phyloP scores from a whole-genome alignment of 768 basidiomycete genomes.

The Leucosporidium yakuticum region DNA sequence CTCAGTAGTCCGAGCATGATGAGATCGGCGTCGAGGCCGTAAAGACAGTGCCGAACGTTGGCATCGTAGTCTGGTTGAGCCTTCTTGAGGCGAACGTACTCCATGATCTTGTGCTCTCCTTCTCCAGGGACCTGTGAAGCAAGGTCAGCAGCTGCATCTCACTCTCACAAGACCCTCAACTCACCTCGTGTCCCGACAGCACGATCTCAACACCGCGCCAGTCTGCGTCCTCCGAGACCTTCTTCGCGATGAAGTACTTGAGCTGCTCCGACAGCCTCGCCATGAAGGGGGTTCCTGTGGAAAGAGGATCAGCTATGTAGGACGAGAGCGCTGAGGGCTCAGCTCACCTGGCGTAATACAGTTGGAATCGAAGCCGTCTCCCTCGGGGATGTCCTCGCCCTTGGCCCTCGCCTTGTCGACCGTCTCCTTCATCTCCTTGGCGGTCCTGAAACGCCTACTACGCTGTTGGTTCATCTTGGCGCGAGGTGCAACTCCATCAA shows the following conservation, averaged over 20 bases:
- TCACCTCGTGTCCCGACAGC: constrained; percentile 84
- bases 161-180: not conserved
- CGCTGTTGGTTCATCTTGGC: constrained; percentile 99
- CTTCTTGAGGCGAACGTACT: constrained; percentile 88
- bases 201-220: constrained; percentile 91
- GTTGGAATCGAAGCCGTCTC: constrained; percentile 93
- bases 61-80: constrained; percentile 95
- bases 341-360: constrained; percentile 90
- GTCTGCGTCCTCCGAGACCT: constrained; percentile 91
- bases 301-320: not conserved
- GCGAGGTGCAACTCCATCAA: constrained; percentile 92
- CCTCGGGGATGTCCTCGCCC: constrained; percentile 80
- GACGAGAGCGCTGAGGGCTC: not conserved
- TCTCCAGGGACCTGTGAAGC: constrained; percentile 68
- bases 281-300: constrained; percentile 88
- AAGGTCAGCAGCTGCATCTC: not conserved
- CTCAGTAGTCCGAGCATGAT: constrained; percentile 96
- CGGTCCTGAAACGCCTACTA: constrained; percentile 84
- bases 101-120: constrained; percentile 99
- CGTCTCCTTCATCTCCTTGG: constrained; percentile 82
- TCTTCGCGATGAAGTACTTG: constrained; percentile 95
- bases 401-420: constrained; percentile 78
- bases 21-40: constrained; percentile 95
- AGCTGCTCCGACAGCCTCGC: constrained; percentile 81
- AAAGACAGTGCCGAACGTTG: constrained; percentile 93